These are phyloP conservation scores for Jatropha podagrica DNA, from an alignment of 441 rosid species.

Conservation along the genomic window DNA sequence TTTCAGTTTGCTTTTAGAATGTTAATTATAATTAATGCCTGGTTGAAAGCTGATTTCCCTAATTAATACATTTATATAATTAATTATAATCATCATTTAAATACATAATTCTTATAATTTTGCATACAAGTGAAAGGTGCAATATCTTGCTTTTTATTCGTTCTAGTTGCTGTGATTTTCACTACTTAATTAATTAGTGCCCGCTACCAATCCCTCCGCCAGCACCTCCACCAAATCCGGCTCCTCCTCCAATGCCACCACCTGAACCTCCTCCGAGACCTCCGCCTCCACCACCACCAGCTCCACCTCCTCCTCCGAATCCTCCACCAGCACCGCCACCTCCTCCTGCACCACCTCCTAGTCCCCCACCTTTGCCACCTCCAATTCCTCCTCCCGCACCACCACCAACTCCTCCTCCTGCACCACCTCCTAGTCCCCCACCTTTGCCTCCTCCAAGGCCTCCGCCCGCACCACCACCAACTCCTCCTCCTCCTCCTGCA, in stretches of 20 bases:
- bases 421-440: neutral
- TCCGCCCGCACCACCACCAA: neutral
- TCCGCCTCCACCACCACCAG: neutral
- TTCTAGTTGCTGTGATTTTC: neutral
- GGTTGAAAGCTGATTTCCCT: too few relatives aligned
- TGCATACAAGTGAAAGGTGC: too few relatives aligned
- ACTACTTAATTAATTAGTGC: neutral
- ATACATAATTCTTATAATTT: too few relatives aligned
- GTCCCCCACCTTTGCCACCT: constrained; percentile 20
- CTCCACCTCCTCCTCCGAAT: neutral
- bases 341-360: constrained; percentile 13
- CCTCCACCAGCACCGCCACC: neutral
- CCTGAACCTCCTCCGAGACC: neutral
- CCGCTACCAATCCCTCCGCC: too few relatives aligned
- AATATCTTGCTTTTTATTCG: neutral
- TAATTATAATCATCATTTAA: too few relatives aligned
- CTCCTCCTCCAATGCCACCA: constrained; percentile 13
- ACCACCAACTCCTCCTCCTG: constrained; percentile 4
- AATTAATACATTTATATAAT: too few relatives aligned
- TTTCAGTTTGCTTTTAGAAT: neutral
- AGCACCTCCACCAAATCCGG: neutral
- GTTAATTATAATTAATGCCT: neutral
- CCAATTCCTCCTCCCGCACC: constrained; percentile 15
- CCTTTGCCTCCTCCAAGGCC: constrained; percentile 10
- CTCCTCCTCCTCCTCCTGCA: neutral